These are phyloP conservation scores for Metschnikowia kofuensis DNA, from an alignment of 805 yeast species.

Conservation along the genomic window DNA sequence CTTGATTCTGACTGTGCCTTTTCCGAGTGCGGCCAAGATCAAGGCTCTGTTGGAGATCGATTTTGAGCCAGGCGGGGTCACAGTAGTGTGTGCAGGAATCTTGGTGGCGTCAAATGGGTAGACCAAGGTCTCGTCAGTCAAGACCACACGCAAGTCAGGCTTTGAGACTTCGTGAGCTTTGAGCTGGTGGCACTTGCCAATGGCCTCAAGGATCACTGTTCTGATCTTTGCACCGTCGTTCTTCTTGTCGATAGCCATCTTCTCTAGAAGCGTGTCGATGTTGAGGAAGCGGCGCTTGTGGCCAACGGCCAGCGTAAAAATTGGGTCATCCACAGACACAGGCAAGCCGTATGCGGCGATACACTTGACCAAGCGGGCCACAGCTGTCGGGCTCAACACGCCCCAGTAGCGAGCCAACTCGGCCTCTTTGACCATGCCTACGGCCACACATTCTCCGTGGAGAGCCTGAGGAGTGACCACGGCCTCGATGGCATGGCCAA, in stretches of 20 bases:
- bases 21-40: slow-evolving; percentile 86
- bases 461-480: slow-evolving; percentile 91
- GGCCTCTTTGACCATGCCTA: slow-evolving; percentile 93
- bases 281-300: slow-evolving; percentile 62
- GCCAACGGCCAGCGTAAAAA: slow-evolving; percentile 63
- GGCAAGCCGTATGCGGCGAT: slow-evolving; percentile 86
- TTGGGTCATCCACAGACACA: slow-evolving; percentile 66
- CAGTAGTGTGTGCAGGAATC: slow-evolving; percentile 43
- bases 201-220: slow-evolving; percentile 75
- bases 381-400: slow-evolving; percentile 86
- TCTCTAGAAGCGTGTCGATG: slow-evolving; percentile 67
- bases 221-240: slow-evolving; percentile 91
- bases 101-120: slow-evolving; percentile 45
- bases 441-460: slow-evolving; percentile 99
- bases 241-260: slow-evolving; percentile 95
- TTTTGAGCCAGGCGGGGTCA: slow-evolving; percentile 92
- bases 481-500: slow-evolving; percentile 99
- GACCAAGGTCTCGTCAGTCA: slow-evolving; percentile 79
- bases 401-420: slow-evolving; percentile 93
- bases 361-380: slow-evolving; percentile 82
- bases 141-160: slow-evolving; percentile 72
- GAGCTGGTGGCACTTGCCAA: slow-evolving; percentile 87
- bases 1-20: slow-evolving; percentile 77
- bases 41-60: slow-evolving; percentile 95
- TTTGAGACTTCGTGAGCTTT: slow-evolving; percentile 84